phyloP scores from a whole-genome alignment of 73 alveolate genomes.

The Paramecium biaurelia region DNA sequence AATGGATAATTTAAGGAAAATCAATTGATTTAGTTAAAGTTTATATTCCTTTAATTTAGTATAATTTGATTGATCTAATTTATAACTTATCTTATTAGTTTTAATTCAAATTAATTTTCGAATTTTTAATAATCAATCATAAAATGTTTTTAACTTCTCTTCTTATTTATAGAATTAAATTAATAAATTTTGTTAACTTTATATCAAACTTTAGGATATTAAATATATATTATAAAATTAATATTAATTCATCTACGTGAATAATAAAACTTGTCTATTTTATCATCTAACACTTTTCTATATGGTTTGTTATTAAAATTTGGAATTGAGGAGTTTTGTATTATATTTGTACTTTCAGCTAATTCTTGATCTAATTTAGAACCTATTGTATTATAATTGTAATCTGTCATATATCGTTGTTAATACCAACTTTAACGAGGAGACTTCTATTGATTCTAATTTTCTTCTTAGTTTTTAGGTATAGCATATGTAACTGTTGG shows the following conservation, averaged over 20 bases:
- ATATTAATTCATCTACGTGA: background rate
- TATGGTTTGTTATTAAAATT: background rate
- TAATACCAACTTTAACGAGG: background rate
- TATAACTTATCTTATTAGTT: too few relatives aligned
- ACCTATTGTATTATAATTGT: background rate
- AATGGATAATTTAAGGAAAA: too few relatives aligned
- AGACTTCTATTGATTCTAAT: background rate
- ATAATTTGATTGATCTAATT: too few relatives aligned
- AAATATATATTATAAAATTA: background rate
- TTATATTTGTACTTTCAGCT: background rate
- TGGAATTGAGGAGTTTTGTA: background rate
- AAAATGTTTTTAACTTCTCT: background rate
- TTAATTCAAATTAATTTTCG: too few relatives aligned
- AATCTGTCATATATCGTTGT: background rate
- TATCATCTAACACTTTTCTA: background rate
- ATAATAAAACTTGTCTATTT: background rate
- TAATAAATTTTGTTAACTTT: background rate
- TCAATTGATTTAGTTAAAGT: too few relatives aligned
- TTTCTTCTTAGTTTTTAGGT: background rate
- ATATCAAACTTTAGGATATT: background rate
- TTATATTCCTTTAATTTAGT: too few relatives aligned
- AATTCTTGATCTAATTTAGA: background rate
- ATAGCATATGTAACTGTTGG: background rate
- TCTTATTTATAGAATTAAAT: background rate
- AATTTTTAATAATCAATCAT: too few relatives aligned